Percentiles rank a stretch among this genome's conserved stretches.
Conservation (phyloP, 2,329 filamentous ascomycete genomes). For the Ciborinia camelliae region DNA sequence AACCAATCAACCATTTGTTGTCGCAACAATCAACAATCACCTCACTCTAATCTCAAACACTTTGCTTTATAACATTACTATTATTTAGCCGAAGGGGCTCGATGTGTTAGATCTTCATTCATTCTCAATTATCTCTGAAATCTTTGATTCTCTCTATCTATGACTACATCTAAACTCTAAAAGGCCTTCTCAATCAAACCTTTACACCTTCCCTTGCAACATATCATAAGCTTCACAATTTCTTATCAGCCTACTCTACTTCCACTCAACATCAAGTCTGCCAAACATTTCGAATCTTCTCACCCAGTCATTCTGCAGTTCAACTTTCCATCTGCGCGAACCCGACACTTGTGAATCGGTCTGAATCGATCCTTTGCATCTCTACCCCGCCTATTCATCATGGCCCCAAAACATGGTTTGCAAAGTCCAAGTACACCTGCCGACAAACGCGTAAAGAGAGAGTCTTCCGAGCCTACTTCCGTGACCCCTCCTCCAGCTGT, state of each 20-base stretch:
- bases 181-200: neutral
- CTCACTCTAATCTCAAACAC: neutral
- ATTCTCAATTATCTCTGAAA: neutral
- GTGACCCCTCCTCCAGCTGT: conserved; percentile 23
- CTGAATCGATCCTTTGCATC: neutral
- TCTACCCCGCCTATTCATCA: conserved; percentile 17
- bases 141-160: neutral
- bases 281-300: neutral
- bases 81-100: neutral
- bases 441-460: conserved; percentile 30
- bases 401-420: conserved; percentile 35
- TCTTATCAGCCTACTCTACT: neutral
- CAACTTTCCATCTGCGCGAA: neutral
- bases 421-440: conserved; percentile 17
- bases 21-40: neutral
- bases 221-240: neutral
- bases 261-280: neutral
- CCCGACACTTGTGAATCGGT: neutral
- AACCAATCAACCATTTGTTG: neutral
- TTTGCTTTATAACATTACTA: neutral
- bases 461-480: conserved; percentile 23
- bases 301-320: neutral
- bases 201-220: neutral
- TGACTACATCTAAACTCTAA: neutral
- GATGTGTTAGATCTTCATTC: neutral